Conservation (phyloP, 306 rosid genomes). For the Abrus precatorius region DNA sequence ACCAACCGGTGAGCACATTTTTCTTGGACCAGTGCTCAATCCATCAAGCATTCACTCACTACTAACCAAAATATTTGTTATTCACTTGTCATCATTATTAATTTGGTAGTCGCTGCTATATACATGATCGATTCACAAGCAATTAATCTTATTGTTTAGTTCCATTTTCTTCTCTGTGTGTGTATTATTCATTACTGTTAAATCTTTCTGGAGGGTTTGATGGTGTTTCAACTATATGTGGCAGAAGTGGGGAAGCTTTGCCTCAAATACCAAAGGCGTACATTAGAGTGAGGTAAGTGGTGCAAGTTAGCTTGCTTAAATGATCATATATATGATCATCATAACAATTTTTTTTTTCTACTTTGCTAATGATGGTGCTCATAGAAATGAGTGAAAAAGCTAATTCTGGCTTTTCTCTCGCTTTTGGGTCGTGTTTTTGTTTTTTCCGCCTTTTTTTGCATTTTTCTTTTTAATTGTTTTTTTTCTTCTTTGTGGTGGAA, state of each 20-base stretch:
- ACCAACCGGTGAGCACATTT: conserved; percentile 63
- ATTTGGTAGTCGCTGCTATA: background rate
- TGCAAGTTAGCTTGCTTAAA: conserved; percentile 60
- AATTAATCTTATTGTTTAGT: too few relatives aligned
- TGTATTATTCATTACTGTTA: background rate
- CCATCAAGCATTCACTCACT: background rate
- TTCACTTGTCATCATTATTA: conserved; percentile 2
- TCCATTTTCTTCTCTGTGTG: background rate
- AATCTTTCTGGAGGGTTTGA: background rate
- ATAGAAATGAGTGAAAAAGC: conserved; percentile 58
- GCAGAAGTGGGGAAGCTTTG: conserved; percentile 61
- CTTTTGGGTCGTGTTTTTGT: conserved; percentile 22
- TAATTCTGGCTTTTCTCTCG: conserved; percentile 33
- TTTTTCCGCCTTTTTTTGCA: background rate
- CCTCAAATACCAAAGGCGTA: conserved; percentile 77
- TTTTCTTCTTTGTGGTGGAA: background rate
- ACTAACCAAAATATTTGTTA: background rate
- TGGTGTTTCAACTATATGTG: conserved; percentile 2
- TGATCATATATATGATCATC: conserved; percentile 31
- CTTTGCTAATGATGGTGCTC: conserved; percentile 58
- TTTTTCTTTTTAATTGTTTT: background rate
- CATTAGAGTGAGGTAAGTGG: conserved; percentile 78
- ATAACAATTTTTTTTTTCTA: conserved; percentile 34
- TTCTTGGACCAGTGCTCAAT: conserved; percentile 18
- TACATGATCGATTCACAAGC: too few relatives aligned